A percentile compares a stretch with the other conserved stretches of the same genome.
These are phyloP conservation scores for Eucalyptus dawsonii DNA, from an alignment of 345 rosid species.

Conservation along the genomic window DNA sequence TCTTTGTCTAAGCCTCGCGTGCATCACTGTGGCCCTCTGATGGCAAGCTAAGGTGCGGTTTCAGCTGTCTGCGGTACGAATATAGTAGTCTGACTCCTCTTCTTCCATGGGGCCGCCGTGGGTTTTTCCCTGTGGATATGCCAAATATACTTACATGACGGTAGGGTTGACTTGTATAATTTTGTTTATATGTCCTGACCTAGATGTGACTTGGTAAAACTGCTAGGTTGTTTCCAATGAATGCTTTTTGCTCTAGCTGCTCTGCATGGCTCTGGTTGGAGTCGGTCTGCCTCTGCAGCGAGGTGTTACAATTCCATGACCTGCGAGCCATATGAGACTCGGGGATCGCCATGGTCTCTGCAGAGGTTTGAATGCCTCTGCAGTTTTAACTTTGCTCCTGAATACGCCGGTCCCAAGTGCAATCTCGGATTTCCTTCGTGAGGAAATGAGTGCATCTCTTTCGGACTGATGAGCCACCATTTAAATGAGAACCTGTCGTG, in stretches of 20 bases:
- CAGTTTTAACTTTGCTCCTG: neutral
- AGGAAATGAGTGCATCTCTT: neutral
- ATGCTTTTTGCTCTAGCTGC: neutral
- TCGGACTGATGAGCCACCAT: neutral
- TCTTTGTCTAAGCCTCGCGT: conserved; percentile 29
- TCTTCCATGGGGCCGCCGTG: neutral
- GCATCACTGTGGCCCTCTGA: neutral
- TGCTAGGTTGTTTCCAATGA: neutral
- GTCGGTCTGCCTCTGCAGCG: neutral
- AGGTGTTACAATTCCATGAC: neutral
- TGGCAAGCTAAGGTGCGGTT: neutral
- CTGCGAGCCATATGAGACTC: neutral
- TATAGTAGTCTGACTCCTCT: neutral
- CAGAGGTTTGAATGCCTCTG: neutral
- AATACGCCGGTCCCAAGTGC: neutral
- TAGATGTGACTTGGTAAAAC: neutral
- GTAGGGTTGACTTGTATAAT: neutral
- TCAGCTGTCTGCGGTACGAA: neutral
- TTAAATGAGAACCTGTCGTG: neutral
- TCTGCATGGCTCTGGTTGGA: neutral
- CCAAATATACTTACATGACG: neutral
- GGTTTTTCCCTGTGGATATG: neutral
- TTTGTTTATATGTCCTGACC: neutral
- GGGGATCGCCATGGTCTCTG: neutral
- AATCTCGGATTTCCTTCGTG: neutral